Evolutionary conservation across 1,284 basidiomycete species (phyloP).

Genomic region (Irpex rosettiformis): DNA sequence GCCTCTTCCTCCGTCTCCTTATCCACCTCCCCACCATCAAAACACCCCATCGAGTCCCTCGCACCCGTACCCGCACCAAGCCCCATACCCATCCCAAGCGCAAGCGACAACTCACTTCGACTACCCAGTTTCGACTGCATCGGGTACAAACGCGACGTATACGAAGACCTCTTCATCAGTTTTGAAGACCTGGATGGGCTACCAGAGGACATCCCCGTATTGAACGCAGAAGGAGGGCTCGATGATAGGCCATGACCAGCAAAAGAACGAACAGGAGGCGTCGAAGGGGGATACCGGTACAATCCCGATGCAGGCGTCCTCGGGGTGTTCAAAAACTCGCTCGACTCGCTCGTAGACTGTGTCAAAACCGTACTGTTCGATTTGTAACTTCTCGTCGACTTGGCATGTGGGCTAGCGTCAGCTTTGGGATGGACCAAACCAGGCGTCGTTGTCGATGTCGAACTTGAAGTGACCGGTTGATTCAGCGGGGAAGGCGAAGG

Average conservation of each 20-base stretch:
- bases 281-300: too few species aligned
- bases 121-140: not conserved
- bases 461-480: slow-evolving; percentile 10
- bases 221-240: not conserved
- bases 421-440: not conserved
- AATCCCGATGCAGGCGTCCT: not conserved
- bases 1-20: slow-evolving; percentile 19
- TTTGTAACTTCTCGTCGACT: not conserved
- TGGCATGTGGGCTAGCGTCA: not conserved
- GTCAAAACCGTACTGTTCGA: not conserved
- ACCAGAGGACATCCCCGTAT: slow-evolving; percentile 7
- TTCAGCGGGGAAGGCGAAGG: slow-evolving; percentile 18
- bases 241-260: not conserved
- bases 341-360: not conserved
- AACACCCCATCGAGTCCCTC: not conserved
- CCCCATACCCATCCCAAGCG: not conserved
- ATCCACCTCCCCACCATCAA: not conserved
- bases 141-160: not conserved
- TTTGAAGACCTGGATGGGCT: not conserved
- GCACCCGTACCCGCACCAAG: not conserved
- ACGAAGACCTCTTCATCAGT: not conserved
- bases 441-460: not conserved
- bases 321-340: slow-evolving; percentile 9
- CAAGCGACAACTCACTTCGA: not conserved
- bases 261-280: not conserved